Conservation (phyloP, 441 rosid species). For the Arabidopsis lyrata region DNA sequence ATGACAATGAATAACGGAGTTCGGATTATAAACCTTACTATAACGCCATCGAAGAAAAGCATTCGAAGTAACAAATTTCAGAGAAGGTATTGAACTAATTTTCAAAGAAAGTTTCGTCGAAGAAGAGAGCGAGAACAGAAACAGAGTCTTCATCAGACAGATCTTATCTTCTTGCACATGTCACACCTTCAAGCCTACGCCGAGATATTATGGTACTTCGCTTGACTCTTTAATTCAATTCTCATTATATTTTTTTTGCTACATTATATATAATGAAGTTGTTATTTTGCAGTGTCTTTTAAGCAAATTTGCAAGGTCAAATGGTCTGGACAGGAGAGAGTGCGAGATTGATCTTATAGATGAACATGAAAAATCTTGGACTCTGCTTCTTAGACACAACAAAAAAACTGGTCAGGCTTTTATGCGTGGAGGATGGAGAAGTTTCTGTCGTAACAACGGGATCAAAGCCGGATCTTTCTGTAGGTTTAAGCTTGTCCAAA, state of each 20-base stretch:
- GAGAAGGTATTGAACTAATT: too few relatives aligned
- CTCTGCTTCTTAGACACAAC: slow-evolving; percentile 29
- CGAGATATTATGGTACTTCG: slow-evolving; percentile 22
- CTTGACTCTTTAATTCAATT: neutral
- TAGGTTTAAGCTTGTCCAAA: slow-evolving; percentile 8
- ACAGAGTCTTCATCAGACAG: neutral
- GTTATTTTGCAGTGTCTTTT: slow-evolving; percentile 14
- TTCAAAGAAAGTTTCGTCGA: slow-evolving; percentile 3
- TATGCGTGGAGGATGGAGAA: slow-evolving; percentile 21
- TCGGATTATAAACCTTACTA: neutral
- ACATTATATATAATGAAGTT: neutral
- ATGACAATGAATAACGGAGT: neutral
- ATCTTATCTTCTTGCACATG: slow-evolving; percentile 21
- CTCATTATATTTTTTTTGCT: neutral
- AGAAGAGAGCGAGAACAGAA: slow-evolving; percentile 11
- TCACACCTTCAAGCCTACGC: slow-evolving; percentile 22
- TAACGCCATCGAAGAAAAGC: neutral
- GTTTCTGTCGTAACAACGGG: slow-evolving; percentile 2
- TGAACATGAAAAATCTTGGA: slow-evolving; percentile 22
- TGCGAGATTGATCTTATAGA: slow-evolving; percentile 14
- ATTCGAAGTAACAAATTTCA: neutral
- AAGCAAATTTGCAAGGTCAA: slow-evolving; percentile 15
- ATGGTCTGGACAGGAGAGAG: neutral
- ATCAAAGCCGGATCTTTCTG: neutral
- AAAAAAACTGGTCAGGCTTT: neutral